These are phyloP conservation scores for Aureobasidium sp. DNA, from an alignment of 2,329 filamentous ascomycete genomes.

Conservation along the genomic window DNA sequence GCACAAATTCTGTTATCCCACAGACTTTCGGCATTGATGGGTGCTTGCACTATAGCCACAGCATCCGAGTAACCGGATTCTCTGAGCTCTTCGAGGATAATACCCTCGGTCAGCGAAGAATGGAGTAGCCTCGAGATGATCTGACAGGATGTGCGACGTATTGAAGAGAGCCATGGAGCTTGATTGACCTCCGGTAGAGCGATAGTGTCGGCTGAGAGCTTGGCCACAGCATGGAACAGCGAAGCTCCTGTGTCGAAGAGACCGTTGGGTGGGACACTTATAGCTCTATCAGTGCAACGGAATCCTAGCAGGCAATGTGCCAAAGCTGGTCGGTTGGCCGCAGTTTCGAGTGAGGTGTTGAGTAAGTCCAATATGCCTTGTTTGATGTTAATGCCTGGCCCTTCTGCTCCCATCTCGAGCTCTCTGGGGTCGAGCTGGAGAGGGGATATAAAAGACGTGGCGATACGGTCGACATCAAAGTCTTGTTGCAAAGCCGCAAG, in stretches of 20 bases:
- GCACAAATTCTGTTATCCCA: slow-evolving; percentile 66
- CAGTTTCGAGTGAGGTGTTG: slow-evolving; percentile 67
- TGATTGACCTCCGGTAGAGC: slow-evolving; percentile 55
- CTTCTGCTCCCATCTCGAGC: slow-evolving; percentile 60
- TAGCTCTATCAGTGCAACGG: slow-evolving; percentile 61
- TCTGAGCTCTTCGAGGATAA: slow-evolving; percentile 74
- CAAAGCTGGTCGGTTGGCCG: slow-evolving; percentile 72
- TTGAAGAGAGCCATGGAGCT: slow-evolving; percentile 53
- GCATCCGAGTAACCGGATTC: slow-evolving; percentile 69
- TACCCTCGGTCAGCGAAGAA: slow-evolving; percentile 66
- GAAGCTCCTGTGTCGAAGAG: slow-evolving; percentile 66
- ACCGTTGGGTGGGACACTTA: slow-evolving; percentile 62
- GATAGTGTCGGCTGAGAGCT: slow-evolving; percentile 63
- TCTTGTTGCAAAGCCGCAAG: slow-evolving; percentile 80
- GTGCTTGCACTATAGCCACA: slow-evolving; percentile 62
- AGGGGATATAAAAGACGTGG: slow-evolving; percentile 63
- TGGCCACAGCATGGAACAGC: slow-evolving; percentile 75
- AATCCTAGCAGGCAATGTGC: slow-evolving; percentile 90
- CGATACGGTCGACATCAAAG: slow-evolving; percentile 72
- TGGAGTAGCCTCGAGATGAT: slow-evolving; percentile 78
- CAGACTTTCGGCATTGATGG: slow-evolving; percentile 60
- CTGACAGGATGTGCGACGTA: slow-evolving; percentile 25
- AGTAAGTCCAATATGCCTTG: slow-evolving; percentile 75
- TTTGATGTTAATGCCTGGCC: slow-evolving; percentile 74
- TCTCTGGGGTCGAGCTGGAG: slow-evolving; percentile 62